Evolutionary conservation across 2,329 filamentous ascomycete genomes (phyloP).

Genomic region (Colletotrichum limetticola): DNA sequence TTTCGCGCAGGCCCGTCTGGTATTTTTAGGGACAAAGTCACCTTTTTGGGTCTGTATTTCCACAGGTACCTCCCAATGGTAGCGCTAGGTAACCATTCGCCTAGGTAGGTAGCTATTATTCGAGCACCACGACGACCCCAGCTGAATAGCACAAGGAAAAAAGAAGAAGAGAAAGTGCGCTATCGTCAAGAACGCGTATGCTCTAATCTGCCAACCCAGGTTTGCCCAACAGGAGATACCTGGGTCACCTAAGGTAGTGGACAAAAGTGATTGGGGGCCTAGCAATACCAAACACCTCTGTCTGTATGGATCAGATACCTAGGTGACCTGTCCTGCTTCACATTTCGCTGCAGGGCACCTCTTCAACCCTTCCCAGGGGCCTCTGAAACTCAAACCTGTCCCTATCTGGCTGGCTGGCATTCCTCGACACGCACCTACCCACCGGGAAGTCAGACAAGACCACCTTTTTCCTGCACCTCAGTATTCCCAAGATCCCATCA

Average conservation of each 20-base stretch:
- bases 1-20: not conserved
- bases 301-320: not conserved
- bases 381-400: constrained; percentile 34
- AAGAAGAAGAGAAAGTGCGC: not conserved
- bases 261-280: not conserved
- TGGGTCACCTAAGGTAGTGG: not conserved
- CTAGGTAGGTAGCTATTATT: not conserved
- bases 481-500: not conserved
- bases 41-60: not conserved
- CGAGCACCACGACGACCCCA: not conserved
- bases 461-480: constrained; percentile 6
- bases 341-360: constrained; percentile 15
- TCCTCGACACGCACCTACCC: constrained; percentile 16
- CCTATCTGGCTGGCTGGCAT: constrained; percentile 31
- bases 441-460: constrained; percentile 14
- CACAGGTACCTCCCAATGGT: not conserved
- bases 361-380: constrained; percentile 21
- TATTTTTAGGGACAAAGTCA: not conserved
- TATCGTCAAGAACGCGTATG: not conserved
- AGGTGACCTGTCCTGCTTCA: constrained; percentile 5
- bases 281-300: not conserved
- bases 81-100: not conserved
- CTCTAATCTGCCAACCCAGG: not conserved
- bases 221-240: not conserved
- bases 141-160: not conserved